phyloP scores from a whole-genome alignment of 2,329 filamentous ascomycete species.

The Lachnellula suecica region DNA sequence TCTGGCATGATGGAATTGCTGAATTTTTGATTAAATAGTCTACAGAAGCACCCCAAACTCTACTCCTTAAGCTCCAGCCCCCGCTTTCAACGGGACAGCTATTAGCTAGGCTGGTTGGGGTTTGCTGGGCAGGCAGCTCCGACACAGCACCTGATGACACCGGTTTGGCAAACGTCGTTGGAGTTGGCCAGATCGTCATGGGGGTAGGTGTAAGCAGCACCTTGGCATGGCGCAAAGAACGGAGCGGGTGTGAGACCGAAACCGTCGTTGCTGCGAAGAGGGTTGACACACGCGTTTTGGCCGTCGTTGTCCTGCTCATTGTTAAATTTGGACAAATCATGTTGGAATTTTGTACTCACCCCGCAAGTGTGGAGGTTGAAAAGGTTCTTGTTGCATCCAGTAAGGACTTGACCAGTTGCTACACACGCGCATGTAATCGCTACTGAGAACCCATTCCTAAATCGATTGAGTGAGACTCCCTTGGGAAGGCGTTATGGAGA shows the following conservation, averaged over 20 bases:
- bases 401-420: not conserved
- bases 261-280: not conserved
- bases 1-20: too few relatives aligned
- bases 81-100: too few relatives aligned
- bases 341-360: not conserved
- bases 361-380: not conserved
- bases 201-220: conserved; percentile 1
- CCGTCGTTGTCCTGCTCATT: not conserved
- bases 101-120: not conserved
- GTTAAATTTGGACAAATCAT: not conserved
- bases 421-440: conserved; percentile 2
- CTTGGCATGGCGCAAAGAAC: conserved; percentile 4
- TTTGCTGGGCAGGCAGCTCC: not conserved
- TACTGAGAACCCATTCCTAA: conserved; percentile 1
- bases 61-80: too few relatives aligned
- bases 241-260: not conserved
- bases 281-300: not conserved
- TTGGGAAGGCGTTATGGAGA: not conserved
- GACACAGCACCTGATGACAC: conserved; percentile 1
- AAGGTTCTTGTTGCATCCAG: conserved; percentile 3
- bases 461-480: not conserved
- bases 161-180: not conserved
- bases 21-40: too few relatives aligned
- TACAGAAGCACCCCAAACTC: too few relatives aligned
- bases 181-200: not conserved